A percentile compares a stretch with the other conserved stretches of the same genome.
Conservation (phyloP, 805 yeast species). For the Candida maesae region DNA sequence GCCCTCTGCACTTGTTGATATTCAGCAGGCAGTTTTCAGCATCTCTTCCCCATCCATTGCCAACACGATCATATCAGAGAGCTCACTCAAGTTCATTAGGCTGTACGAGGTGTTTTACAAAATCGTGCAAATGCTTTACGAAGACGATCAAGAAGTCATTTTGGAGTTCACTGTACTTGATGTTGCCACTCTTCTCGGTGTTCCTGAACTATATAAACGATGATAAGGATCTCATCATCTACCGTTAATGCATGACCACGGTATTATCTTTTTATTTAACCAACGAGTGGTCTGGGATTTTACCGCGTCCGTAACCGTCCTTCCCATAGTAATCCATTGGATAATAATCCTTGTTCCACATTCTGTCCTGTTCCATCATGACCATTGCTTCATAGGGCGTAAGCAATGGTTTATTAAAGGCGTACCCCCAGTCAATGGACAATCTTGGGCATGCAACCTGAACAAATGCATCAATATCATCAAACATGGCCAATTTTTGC, state of each 20-base stretch:
- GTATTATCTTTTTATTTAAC: conserved; percentile 3
- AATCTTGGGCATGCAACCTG: conserved; percentile 97
- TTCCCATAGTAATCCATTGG: conserved; percentile 95
- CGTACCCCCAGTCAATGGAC: conserved; percentile 98
- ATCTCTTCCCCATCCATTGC: conserved; percentile 62
- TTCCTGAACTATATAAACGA: conserved; percentile 37
- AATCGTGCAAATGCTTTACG: conserved; percentile 32
- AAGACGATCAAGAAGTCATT: conserved; percentile 28
- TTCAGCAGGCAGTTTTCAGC: conserved; percentile 53
- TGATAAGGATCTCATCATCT: neutral
- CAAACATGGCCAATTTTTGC: conserved; percentile 84
- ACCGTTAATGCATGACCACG: neutral
- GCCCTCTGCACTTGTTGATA: conserved; percentile 58
- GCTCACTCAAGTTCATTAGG: conserved; percentile 45
- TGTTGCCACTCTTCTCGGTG: conserved; percentile 67
- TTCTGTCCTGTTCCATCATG: conserved; percentile 65
- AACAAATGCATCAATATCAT: conserved; percentile 89
- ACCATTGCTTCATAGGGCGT: conserved; percentile 98
- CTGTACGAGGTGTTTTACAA: conserved; percentile 36
- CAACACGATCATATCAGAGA: conserved; percentile 47
- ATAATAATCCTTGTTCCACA: conserved; percentile 62
- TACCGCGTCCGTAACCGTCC: conserved; percentile 91
- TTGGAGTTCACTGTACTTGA: conserved; percentile 56
- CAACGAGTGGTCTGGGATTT: conserved; percentile 46
- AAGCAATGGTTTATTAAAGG: conserved; percentile 83